Conservation (phyloP, 306 rosid species). For the Castanea crenata region DNA sequence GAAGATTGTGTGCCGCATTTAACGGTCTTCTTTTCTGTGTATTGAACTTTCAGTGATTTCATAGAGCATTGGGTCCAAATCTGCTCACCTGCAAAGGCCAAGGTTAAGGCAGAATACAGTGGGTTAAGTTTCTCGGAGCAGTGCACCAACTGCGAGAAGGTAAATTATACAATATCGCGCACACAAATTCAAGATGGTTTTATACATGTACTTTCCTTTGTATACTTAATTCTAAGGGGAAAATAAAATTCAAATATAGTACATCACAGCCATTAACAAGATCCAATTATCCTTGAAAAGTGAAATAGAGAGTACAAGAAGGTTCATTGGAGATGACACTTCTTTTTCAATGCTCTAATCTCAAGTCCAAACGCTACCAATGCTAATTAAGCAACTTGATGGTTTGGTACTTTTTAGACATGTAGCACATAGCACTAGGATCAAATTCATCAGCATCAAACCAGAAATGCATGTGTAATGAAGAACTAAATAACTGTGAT, state of each 20-base stretch:
- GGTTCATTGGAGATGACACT: too few species aligned
- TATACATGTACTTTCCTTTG: too few species aligned
- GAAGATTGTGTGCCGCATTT: neutral
- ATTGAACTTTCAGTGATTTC: slow-evolving; percentile 60
- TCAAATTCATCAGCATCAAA: neutral
- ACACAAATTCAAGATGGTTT: too few species aligned
- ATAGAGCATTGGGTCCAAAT: slow-evolving; percentile 93
- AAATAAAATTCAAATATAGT: too few species aligned
- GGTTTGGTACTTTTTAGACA: neutral
- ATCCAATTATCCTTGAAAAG: too few species aligned
- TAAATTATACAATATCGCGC: neutral
- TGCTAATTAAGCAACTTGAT: neutral
- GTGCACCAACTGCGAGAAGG: slow-evolving; percentile 88
- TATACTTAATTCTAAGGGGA: too few species aligned
- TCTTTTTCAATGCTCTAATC: too few species aligned
- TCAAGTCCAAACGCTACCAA: too few species aligned
- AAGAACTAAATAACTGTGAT: too few species aligned
- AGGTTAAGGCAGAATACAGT: slow-evolving; percentile 36
- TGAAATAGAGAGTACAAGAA: too few species aligned
- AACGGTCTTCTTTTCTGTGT: neutral
- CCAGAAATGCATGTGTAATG: neutral
- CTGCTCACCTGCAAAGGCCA: slow-evolving; percentile 64
- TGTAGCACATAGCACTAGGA: neutral
- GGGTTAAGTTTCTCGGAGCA: slow-evolving; percentile 56
- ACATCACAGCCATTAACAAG: too few species aligned